These are phyloP conservation scores for Nemophila menziesii DNA, from an alignment of 257 asterid species.

Conservation along the genomic window DNA sequence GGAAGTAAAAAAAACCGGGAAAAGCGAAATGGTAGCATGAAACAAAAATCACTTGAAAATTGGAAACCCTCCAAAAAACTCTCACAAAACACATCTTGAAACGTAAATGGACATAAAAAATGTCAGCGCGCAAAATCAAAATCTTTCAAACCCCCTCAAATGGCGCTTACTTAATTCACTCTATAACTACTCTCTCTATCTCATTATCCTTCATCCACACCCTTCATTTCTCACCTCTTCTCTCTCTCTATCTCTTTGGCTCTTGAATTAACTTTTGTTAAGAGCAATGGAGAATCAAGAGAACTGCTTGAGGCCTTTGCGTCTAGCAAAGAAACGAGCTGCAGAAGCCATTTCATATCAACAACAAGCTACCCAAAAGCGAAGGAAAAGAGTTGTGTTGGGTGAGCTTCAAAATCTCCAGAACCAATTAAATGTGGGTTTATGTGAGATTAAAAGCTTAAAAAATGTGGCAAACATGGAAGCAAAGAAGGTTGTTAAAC, in stretches of 20 bases:
- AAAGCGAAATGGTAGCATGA: no score
- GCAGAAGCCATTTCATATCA: slow-evolving; percentile 30
- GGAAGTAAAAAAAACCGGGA: no score
- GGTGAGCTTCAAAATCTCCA: slow-evolving; percentile 78
- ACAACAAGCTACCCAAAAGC: slow-evolving; percentile 26
- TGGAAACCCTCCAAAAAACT: no score
- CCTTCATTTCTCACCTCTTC: neutral
- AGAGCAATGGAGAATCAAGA: slow-evolving; percentile 59
- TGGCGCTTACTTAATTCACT: slow-evolving; percentile 22
- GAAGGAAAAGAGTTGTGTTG: slow-evolving; percentile 46
- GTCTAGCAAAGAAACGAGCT: slow-evolving; percentile 74
- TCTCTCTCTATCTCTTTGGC: neutral
- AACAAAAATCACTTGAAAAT: no score
- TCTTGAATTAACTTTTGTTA: neutral
- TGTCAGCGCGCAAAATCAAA: slow-evolving; percentile 18
- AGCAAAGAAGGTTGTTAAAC: slow-evolving; percentile 10
- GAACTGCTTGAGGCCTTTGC: slow-evolving; percentile 48
- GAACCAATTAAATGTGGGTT: slow-evolving; percentile 18
- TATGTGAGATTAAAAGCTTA: slow-evolving; percentile 7
- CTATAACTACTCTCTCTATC: no score
- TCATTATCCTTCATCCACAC: neutral
- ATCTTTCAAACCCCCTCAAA: slow-evolving; percentile 18
- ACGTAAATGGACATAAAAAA: no score
- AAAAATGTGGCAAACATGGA: slow-evolving; percentile 15
- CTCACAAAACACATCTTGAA: no score